phyloP scores from a whole-genome alignment of 2,329 filamentous ascomycete species.

The Penicillium brevicompactum region DNA sequence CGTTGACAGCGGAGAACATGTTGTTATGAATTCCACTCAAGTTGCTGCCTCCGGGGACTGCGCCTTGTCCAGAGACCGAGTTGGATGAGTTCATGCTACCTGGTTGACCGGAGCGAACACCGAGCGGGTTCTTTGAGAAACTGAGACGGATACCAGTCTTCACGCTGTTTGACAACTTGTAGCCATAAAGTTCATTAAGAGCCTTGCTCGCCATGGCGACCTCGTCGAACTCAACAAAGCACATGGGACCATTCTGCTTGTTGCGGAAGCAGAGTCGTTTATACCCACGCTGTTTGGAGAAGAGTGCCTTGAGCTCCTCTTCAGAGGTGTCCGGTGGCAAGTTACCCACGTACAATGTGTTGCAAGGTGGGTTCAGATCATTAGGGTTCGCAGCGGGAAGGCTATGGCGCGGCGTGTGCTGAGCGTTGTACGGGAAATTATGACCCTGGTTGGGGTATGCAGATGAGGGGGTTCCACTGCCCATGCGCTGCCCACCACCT shows the following conservation, averaged over 20 bases:
- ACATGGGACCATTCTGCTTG: conserved; percentile 96
- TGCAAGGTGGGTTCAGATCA: conserved; percentile 96
- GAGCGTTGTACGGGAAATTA: conserved; percentile 59
- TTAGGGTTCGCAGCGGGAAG: conserved; percentile 90
- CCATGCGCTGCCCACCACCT: conserved; percentile 46
- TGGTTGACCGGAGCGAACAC: conserved; percentile 78
- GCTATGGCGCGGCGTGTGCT: conserved; percentile 64
- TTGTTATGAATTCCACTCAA: conserved; percentile 57
- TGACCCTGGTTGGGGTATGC: conserved; percentile 60
- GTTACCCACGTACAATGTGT: conserved; percentile 97
- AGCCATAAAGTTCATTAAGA: conserved; percentile 84
- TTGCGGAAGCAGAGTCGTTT: conserved; percentile 93
- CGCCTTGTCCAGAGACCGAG: conserved; percentile 52
- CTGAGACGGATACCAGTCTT: conserved; percentile 94
- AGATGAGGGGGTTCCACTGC: conserved; percentile 54
- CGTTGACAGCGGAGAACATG: conserved; percentile 68
- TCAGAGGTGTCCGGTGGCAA: conserved; percentile 89
- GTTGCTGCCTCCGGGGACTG: conserved; percentile 61
- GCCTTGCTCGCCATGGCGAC: conserved; percentile 89
- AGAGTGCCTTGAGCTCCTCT: conserved; percentile 91
- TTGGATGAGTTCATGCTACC: conserved; percentile 55
- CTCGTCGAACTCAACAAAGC: conserved; percentile 97
- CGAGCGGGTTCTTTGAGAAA: conserved; percentile 96
- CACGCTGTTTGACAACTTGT: conserved; percentile 82
- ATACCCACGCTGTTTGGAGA: conserved; percentile 91